Percentiles rank a stretch among this genome's conserved stretches.
Conservation (phyloP, 805 yeast genomes). For the Yamadazyma phyllophila region DNA sequence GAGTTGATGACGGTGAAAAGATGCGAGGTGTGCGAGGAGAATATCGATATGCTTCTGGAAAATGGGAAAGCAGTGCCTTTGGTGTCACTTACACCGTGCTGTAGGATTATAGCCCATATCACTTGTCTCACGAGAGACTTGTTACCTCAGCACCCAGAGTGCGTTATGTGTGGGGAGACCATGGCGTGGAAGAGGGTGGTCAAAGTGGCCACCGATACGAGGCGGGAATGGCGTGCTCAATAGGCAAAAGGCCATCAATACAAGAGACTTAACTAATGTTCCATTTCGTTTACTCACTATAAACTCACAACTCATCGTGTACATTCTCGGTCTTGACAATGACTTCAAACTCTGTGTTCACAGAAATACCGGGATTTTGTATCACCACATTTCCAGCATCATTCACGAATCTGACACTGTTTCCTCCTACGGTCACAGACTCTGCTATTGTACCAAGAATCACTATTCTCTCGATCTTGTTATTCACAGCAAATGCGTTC, state of each 20-base stretch:
- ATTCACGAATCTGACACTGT: constrained; percentile 8
- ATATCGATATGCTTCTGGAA: constrained; percentile 34
- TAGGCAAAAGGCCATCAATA: no score
- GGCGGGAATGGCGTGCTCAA: constrained; percentile 4
- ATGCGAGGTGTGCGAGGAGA: constrained; percentile 30
- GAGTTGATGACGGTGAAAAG: constrained; percentile 17
- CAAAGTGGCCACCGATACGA: constrained; percentile 20
- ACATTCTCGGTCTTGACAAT: constrained; percentile 10
- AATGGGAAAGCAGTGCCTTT: neutral
- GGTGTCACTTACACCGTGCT: constrained; percentile 18
- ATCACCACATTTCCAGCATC: constrained; percentile 26
- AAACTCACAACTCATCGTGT: constrained; percentile 27
- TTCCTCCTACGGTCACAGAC: constrained; percentile 37
- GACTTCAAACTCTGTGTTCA: constrained; percentile 51
- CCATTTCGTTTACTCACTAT: no score
- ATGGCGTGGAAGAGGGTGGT: constrained; percentile 21
- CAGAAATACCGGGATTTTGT: constrained; percentile 48
- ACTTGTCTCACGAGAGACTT: constrained; percentile 30
- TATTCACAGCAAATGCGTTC: constrained; percentile 21
- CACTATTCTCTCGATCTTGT: constrained; percentile 55
- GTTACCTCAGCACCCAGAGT: constrained; percentile 16
- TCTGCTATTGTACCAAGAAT: constrained; percentile 33
- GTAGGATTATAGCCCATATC: constrained; percentile 36
- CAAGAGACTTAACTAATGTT: no score
- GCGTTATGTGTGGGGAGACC: constrained; percentile 17